Conservation (phyloP, 2,329 filamentous ascomycete species). For the Scytalidium sp. region DNA sequence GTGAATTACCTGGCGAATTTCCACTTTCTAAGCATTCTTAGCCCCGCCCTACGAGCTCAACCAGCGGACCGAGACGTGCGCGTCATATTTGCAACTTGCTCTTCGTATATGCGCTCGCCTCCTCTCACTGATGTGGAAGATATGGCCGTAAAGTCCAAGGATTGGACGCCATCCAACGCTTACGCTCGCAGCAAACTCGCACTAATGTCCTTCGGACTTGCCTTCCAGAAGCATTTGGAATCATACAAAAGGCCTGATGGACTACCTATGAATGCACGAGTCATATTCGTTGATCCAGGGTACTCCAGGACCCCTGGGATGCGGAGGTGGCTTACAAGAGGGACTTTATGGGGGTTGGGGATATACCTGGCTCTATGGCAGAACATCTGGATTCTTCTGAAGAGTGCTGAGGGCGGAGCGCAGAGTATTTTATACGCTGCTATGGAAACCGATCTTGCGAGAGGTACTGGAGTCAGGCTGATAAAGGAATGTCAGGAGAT, state of each 20-base stretch:
- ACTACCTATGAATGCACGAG: constrained; percentile 75
- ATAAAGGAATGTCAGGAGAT: constrained; percentile 88
- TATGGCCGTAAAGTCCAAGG: constrained; percentile 37
- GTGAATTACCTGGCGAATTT: constrained; percentile 96
- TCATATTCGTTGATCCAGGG: constrained; percentile 86
- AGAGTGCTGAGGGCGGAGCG: constrained; percentile 78
- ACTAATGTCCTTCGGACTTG: constrained; percentile 82
- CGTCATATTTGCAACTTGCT: constrained; percentile 82
- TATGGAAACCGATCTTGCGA: constrained; percentile 73
- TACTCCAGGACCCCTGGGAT: constrained; percentile 82
- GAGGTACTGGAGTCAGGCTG: constrained; percentile 64
- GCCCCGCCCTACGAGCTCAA: constrained; percentile 84
- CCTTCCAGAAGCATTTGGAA: constrained; percentile 90
- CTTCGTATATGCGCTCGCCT: constrained; percentile 78
- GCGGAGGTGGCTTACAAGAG: constrained; percentile 80
- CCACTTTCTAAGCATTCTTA: constrained; percentile 87
- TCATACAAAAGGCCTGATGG: constrained; percentile 81
- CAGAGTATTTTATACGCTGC: constrained; percentile 83
- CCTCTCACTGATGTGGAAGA: constrained; percentile 53
- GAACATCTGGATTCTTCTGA: constrained; percentile 83
- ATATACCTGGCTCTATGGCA: constrained; percentile 77
- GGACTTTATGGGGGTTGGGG: constrained; percentile 75
- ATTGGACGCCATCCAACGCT: constrained; percentile 53
- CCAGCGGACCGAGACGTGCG: constrained; percentile 92
- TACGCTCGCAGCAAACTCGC: constrained; percentile 73